Evolutionary conservation across 2,329 filamentous ascomycete species (phyloP).

Genomic region (Pseudopithomyces maydicus): DNA sequence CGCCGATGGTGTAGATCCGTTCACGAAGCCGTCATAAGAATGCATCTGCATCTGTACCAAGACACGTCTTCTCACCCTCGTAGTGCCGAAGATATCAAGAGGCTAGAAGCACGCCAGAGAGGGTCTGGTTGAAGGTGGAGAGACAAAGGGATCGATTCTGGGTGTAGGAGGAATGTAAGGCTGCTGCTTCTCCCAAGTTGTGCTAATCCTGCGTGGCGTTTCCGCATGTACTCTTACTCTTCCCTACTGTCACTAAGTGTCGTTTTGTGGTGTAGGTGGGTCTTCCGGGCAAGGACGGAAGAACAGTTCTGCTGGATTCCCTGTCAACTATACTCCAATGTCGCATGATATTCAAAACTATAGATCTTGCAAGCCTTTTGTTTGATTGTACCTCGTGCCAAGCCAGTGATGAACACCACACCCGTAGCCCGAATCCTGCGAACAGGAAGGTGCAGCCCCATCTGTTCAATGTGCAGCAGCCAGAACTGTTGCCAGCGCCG

Average conservation of each 20-base stretch:
- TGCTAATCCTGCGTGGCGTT: constrained; percentile 20
- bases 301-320: constrained; percentile 22
- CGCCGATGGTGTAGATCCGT: constrained; percentile 66
- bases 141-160: background rate
- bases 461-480: background rate
- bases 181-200: constrained; percentile 8
- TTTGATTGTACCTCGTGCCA: background rate
- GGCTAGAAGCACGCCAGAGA: background rate
- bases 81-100: background rate
- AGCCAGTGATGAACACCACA: background rate
- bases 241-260: constrained; percentile 46
- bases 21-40: constrained; percentile 45
- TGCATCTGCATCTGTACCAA: background rate
- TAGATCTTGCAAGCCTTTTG: constrained; percentile 2
- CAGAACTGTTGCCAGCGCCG: background rate
- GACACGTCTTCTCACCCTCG: background rate
- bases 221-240: constrained; percentile 44
- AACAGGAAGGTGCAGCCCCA: background rate
- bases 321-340: constrained; percentile 39
- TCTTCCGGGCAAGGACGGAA: constrained; percentile 12
- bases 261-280: constrained; percentile 21
- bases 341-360: constrained; percentile 29
- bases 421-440: too few species aligned
- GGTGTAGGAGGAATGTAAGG: constrained; percentile 1
- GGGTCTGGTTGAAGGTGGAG: background rate